Conservation (phyloP, 139 green algal genomes). For the Closterium sp. region DNA sequence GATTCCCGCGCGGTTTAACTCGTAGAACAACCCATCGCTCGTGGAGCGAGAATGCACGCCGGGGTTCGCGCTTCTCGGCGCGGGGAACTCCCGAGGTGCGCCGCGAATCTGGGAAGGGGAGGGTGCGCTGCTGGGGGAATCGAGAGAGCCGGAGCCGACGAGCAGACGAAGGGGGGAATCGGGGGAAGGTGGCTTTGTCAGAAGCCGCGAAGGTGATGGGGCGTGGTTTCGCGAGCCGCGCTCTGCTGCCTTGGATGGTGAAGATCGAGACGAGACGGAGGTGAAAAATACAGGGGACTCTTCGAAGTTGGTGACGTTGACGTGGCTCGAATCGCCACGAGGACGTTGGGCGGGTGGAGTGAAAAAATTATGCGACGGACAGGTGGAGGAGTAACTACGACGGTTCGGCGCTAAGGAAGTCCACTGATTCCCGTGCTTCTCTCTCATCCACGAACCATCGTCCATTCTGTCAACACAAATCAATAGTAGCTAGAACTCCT, state of each 20-base stretch:
- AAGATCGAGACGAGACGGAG: too few relatives aligned
- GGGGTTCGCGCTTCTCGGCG: neutral
- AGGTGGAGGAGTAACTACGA: neutral
- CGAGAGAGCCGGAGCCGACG: neutral
- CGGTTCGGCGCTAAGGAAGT: neutral
- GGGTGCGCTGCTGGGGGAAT: neutral
- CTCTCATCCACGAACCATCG: neutral
- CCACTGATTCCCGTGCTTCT: neutral
- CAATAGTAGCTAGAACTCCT: neutral
- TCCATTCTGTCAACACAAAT: neutral
- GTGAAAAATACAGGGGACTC: too few relatives aligned
- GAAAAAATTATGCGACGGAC: neutral
- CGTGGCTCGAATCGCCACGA: neutral
- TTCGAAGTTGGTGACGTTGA: too few relatives aligned
- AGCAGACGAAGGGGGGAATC: neutral
- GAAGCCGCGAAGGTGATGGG: neutral
- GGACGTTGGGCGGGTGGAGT: neutral
- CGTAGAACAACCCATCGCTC: neutral
- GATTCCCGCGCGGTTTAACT: neutral
- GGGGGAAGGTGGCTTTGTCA: neutral
- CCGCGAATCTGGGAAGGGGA: neutral
- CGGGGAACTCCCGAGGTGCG: neutral
- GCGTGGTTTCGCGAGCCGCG: too few relatives aligned
- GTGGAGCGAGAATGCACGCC: neutral
- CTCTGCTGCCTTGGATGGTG: too few relatives aligned